A percentile compares a stretch with the other conserved stretches of the same genome.
phyloP scores from a whole-genome alignment of 2,329 filamentous ascomycete species.

The Xylaria sp. region DNA sequence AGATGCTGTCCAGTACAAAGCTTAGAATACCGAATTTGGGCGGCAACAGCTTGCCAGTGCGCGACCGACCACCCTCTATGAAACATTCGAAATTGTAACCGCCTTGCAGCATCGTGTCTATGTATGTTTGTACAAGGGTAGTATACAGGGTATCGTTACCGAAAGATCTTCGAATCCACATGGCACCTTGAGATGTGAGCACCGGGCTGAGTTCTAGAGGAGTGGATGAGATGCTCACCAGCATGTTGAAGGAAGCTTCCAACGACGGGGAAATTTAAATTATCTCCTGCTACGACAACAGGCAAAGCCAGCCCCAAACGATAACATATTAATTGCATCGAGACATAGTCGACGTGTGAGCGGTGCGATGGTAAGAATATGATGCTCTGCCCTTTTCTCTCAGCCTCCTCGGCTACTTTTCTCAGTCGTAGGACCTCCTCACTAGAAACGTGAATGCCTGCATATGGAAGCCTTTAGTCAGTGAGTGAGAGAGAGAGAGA shows the following conservation, averaged over 20 bases:
- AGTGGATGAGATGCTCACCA: conserved; percentile 55
- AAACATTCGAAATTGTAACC: conserved; percentile 98
- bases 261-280: conserved; percentile 91
- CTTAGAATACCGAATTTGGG: conserved; percentile 96
- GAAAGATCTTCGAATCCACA: conserved; percentile 95
- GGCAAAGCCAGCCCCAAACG: conserved; percentile 88
- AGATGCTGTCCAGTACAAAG: conserved; percentile 88
- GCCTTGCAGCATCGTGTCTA: conserved; percentile 88
- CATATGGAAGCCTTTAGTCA: conserved; percentile 5
- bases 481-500: too few relatives aligned
- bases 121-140: conserved; percentile 94
- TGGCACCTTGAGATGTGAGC: conserved; percentile 62
- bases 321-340: conserved; percentile 94
- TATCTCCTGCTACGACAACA: conserved; percentile 93
- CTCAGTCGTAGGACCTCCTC: conserved; percentile 88
- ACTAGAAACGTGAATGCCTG: conserved; percentile 88
- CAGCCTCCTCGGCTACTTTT: conserved; percentile 83
- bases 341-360: conserved; percentile 96
- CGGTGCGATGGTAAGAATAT: conserved; percentile 95
- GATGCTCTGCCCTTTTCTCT: conserved; percentile 90
- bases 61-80: conserved; percentile 91
- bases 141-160: conserved; percentile 91
- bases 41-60: conserved; percentile 91
- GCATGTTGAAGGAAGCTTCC: conserved; percentile 93
- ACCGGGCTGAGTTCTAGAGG: background rate